These are phyloP conservation scores for Auricularia sp. DNA, from an alignment of 768 basidiomycete species.

Conservation along the genomic window DNA sequence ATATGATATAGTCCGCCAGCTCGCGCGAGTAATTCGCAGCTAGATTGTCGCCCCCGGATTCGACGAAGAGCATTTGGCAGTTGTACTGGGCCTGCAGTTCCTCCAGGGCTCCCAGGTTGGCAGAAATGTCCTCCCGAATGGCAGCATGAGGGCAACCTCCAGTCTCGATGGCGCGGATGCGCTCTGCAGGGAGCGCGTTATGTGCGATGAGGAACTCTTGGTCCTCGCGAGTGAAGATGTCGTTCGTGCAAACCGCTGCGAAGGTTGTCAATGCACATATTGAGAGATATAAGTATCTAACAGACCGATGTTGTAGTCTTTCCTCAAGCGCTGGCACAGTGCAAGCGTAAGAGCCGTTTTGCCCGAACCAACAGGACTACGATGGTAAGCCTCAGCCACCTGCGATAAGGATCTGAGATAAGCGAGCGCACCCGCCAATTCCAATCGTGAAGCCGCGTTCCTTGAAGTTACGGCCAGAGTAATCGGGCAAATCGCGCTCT, in stretches of 20 bases:
- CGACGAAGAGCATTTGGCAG: conserved; percentile 88
- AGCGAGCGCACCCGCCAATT: conserved; percentile 76
- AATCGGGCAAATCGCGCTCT: conserved; percentile 90
- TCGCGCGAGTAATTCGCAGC: conserved; percentile 96
- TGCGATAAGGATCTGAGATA: not conserved
- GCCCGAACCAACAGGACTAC: conserved; percentile 92
- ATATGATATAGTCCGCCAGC: conserved; percentile 94
- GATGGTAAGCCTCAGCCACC: not conserved
- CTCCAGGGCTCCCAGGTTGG: conserved; percentile 93
- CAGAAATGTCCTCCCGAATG: conserved; percentile 95
- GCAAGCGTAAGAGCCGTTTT: conserved; percentile 93
- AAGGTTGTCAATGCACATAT: conserved; percentile 3
- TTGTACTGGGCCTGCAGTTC: conserved; percentile 84
- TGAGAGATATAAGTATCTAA: not conserved
- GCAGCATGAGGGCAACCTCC: conserved; percentile 98
- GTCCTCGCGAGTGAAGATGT: conserved; percentile 97
- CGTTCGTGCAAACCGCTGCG: conserved; percentile 92
- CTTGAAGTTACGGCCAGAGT: conserved; percentile 68
- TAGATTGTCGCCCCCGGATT: conserved; percentile 94
- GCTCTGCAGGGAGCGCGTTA: conserved; percentile 70
- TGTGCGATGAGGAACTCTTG: conserved; percentile 95
- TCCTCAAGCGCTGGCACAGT: conserved; percentile 71
- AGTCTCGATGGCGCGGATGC: conserved; percentile 95
- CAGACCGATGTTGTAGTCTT: conserved; percentile 85
- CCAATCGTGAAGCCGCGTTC: conserved; percentile 95